Evolutionary conservation across 2,329 filamentous ascomycete species (phyloP).

Genomic region (Fusarium pseudoanthophilum): DNA sequence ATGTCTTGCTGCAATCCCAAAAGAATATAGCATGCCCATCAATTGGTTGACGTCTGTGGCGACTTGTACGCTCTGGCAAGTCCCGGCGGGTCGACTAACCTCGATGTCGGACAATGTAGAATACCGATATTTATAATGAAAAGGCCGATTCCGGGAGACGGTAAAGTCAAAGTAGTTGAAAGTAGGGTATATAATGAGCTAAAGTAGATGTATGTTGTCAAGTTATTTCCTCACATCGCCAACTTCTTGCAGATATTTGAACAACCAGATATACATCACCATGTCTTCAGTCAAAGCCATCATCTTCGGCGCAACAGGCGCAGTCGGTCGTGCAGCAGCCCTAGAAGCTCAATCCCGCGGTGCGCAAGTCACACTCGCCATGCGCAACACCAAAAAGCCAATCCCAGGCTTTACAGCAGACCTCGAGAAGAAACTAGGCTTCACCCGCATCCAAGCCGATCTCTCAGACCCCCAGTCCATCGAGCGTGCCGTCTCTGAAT

Average conservation of each 20-base stretch:
- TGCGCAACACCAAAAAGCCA: constrained; percentile 9
- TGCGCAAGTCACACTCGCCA: constrained; percentile 10
- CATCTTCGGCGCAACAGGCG: constrained; percentile 24
- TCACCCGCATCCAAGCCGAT: constrained; percentile 19
- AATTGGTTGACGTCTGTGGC: neutral
- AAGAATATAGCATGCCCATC: neutral
- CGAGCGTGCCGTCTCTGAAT: constrained; percentile 2
- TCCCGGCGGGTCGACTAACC: neutral
- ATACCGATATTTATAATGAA: neutral
- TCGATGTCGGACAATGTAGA: neutral
- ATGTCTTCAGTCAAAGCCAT: constrained; percentile 19
- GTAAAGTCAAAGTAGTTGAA: too few species aligned
- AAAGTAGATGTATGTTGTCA: fast-evolving
- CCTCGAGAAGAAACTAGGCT: neutral
- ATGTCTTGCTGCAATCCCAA: neutral
- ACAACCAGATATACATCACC: neutral
- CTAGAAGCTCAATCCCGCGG: constrained; percentile 18
- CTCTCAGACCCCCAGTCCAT: constrained; percentile 15
- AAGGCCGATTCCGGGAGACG: neutral
- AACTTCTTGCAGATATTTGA: too few species aligned
- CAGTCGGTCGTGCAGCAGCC: constrained; percentile 17
- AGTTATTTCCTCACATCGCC: too few species aligned
- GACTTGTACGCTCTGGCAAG: neutral
- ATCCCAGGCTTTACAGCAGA: constrained; percentile 3
- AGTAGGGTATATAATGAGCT: neutral